Percentiles rank a stretch among this genome's conserved stretches.
phyloP scores from a whole-genome alignment of 2,329 filamentous ascomycete genomes.

The Lizonia empirigonia region DNA sequence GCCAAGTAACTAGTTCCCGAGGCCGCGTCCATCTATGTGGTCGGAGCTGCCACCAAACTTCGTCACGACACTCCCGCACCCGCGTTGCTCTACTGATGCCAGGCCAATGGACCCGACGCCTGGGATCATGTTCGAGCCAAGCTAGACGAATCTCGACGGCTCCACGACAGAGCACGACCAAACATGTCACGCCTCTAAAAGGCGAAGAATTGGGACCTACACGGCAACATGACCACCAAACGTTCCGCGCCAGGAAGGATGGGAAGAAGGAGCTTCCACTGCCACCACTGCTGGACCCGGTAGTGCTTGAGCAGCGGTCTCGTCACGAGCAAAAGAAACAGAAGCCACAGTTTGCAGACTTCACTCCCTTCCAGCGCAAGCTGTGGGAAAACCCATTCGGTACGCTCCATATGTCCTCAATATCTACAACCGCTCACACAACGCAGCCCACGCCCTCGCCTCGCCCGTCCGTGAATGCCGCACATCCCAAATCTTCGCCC shows the following conservation, averaged over 20 bases:
- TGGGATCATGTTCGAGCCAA: slow-evolving; percentile 26
- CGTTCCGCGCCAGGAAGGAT: slow-evolving; percentile 42
- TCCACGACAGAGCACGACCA: slow-evolving; percentile 21
- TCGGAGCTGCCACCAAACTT: slow-evolving; percentile 12
- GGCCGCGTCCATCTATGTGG: slow-evolving; percentile 18
- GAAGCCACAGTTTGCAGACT: slow-evolving; percentile 49
- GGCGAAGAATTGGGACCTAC: slow-evolving; percentile 39
- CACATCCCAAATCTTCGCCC: slow-evolving; percentile 57
- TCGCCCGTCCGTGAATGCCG: slow-evolving; percentile 64
- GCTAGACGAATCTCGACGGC: slow-evolving; percentile 11
- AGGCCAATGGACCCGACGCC: slow-evolving; percentile 27
- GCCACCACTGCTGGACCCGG: slow-evolving; percentile 56
- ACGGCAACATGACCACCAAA: slow-evolving; percentile 39
- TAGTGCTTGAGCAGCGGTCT: slow-evolving; percentile 44
- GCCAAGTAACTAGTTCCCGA: slow-evolving; percentile 30
- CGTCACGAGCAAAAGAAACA: slow-evolving; percentile 50
- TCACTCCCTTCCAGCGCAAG: slow-evolving; percentile 61
- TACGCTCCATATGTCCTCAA: slow-evolving; percentile 37
- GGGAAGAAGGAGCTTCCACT: slow-evolving; percentile 50
- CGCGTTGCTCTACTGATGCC: slow-evolving; percentile 32
- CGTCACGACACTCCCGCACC: slow-evolving; percentile 5
- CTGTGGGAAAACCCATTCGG: slow-evolving; percentile 69
- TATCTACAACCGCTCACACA: slow-evolving; percentile 9
- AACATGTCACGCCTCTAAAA: slow-evolving; percentile 8
- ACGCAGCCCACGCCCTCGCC: slow-evolving; percentile 65